Conservation (phyloP, 257 asterid species). For the Forsythia suspensa region DNA sequence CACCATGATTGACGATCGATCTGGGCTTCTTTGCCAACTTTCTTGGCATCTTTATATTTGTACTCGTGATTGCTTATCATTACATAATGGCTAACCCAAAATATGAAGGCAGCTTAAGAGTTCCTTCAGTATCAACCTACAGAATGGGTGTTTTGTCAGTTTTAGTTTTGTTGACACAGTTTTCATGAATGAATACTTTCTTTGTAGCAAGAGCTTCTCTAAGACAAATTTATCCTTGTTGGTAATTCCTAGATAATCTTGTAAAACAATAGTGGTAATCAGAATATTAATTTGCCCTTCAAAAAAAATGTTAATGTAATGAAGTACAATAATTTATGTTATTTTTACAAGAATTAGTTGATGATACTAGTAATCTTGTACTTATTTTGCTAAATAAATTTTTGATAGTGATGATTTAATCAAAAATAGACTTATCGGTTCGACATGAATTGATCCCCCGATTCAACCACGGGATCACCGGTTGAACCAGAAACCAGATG, state of each 20-base stretch:
- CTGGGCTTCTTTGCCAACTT: conserved; percentile 96
- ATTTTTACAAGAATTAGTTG: no score
- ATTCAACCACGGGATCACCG: no score
- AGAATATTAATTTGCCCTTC: not conserved
- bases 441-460: no score
- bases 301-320: no score
- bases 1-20: conserved; percentile 98
- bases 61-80: conserved; percentile 86
- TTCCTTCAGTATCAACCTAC: conserved; percentile 16
- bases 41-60: conserved; percentile 84
- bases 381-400: no score
- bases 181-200: conserved; percentile 24
- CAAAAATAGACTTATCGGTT: no score
- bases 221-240: conserved; percentile 26
- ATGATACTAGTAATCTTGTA: no score
- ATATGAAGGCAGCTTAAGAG: conserved; percentile 76
- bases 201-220: conserved; percentile 28
- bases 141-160: conserved; percentile 27
- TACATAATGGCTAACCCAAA: conserved; percentile 92
- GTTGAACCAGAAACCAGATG: no score
- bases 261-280: not conserved
- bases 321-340: no score
- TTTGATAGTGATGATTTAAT: no score
- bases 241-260: conserved; percentile 28
- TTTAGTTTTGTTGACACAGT: conserved; percentile 25